Percentiles rank a stretch among this genome's conserved stretches.
phyloP scores from a whole-genome alignment of 2,329 filamentous ascomycete genomes.

The Dothiorella sarmentorum region DNA sequence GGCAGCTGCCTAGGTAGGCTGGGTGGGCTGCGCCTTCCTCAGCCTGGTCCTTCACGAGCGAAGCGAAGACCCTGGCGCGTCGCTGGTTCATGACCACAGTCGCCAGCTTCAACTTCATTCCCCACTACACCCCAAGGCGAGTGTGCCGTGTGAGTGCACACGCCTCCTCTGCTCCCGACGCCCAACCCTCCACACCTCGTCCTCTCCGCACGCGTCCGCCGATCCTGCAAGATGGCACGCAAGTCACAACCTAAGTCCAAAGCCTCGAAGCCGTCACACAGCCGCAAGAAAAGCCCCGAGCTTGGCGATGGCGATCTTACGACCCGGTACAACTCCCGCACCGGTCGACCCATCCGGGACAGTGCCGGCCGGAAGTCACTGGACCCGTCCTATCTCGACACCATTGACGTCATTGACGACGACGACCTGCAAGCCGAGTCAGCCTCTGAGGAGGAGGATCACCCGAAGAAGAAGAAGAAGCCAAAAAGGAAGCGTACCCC shows the following conservation, averaged over 20 bases:
- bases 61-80: neutral
- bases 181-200: neutral
- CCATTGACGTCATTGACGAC: slow-evolving; percentile 35
- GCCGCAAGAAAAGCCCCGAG: slow-evolving; percentile 22
- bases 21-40: neutral
- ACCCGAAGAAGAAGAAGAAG: slow-evolving; percentile 20
- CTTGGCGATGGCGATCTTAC: slow-evolving; percentile 25
- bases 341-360: slow-evolving; percentile 44
- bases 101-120: neutral
- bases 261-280: neutral
- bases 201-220: neutral
- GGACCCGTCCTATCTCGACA: slow-evolving; percentile 41
- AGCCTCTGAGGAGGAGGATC: slow-evolving; percentile 31
- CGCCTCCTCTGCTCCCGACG: neutral
- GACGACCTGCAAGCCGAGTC: slow-evolving; percentile 33
- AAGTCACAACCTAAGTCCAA: neutral
- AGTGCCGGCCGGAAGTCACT: slow-evolving; percentile 35
- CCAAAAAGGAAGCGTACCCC: slow-evolving; percentile 32
- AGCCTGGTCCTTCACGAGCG: neutral
- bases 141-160: neutral
- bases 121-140: neutral
- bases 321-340: slow-evolving; percentile 32
- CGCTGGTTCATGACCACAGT: no score
- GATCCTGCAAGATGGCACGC: neutral
- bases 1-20: neutral